Percentiles rank a stretch among this genome's conserved stretches.
Evolutionary conservation across 2,329 filamentous ascomycete species (phyloP).

Genomic region (Didymella pinodella): DNA sequence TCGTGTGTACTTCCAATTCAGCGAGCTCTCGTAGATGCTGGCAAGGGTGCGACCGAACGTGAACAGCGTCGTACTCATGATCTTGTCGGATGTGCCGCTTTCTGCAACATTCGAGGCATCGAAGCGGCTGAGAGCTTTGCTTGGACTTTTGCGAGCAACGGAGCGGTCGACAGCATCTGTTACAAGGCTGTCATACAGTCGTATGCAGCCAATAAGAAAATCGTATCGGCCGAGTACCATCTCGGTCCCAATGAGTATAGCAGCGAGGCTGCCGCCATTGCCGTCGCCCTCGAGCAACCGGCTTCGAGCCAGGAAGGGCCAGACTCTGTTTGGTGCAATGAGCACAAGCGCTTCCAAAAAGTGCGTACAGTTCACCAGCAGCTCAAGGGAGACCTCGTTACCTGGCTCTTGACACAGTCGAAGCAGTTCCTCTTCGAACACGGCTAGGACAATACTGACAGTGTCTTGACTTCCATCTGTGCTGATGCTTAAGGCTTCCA

Average conservation of each 20-base stretch:
- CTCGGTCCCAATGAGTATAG: constrained; percentile 83
- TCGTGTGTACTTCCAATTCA: constrained; percentile 82
- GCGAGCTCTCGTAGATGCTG: constrained; percentile 85
- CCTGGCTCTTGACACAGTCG: constrained; percentile 61
- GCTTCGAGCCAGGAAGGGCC: constrained; percentile 87
- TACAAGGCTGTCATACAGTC: constrained; percentile 76
- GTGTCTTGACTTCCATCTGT: constrained; percentile 72
- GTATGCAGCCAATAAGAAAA: constrained; percentile 76
- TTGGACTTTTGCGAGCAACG: constrained; percentile 69
- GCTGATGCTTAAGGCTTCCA: constrained; percentile 45
- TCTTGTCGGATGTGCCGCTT: constrained; percentile 79
- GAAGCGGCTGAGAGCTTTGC: constrained; percentile 61
- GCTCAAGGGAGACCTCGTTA: constrained; percentile 68
- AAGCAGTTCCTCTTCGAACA: constrained; percentile 75
- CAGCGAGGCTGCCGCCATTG: constrained; percentile 76
- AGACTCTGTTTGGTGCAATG: constrained; percentile 81
- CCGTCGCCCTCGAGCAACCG: constrained; percentile 79
- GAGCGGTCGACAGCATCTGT: constrained; percentile 76
- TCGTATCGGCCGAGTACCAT: constrained; percentile 77
- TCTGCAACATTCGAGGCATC: constrained; percentile 60
- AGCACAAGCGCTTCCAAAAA: constrained; percentile 78
- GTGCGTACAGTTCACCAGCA: constrained; percentile 78
- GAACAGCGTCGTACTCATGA: constrained; percentile 74
- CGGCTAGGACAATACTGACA: constrained; percentile 80
- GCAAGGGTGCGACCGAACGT: constrained; percentile 78